Conservation (phyloP, 176 grass and related monocot genomes). For the Ananas comosus region DNA sequence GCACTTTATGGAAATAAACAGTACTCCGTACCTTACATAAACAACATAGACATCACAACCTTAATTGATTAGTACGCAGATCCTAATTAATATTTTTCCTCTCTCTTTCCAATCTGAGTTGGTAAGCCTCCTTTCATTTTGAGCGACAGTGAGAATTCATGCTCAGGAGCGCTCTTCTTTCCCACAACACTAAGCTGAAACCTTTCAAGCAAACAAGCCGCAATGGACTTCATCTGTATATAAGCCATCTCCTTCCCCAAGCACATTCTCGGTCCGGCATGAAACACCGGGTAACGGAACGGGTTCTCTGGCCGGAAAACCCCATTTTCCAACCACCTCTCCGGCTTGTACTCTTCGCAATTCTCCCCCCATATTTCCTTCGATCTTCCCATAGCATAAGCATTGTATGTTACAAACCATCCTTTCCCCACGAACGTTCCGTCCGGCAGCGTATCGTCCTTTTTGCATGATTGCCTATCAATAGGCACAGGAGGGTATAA, state of each 20-base stretch:
- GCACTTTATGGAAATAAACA: no score
- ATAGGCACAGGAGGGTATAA: slow-evolving; percentile 83
- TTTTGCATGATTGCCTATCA: slow-evolving; percentile 59
- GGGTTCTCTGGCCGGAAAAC: slow-evolving; percentile 59
- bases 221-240: slow-evolving; percentile 82
- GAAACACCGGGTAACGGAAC: slow-evolving; percentile 82
- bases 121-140: no score
- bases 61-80: no score
- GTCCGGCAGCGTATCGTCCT: slow-evolving; percentile 65
- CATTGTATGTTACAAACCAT: slow-evolving; percentile 60
- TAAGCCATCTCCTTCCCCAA: slow-evolving; percentile 77
- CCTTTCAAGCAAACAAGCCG: slow-evolving; percentile 42
- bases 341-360: slow-evolving; percentile 56
- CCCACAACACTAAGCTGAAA: slow-evolving; percentile 4
- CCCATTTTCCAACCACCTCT: slow-evolving; percentile 50
- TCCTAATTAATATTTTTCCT: no score
- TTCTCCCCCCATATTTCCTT: slow-evolving; percentile 66
- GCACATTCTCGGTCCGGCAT: slow-evolving; percentile 69
- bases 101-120: no score
- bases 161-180: no score
- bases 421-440: slow-evolving; percentile 45
- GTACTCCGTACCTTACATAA: no score
- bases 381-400: slow-evolving; percentile 79
- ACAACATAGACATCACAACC: no score
- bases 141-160: no score